Percentiles rank a stretch among this genome's conserved stretches.
These are phyloP conservation scores for Drosera spatulata DNA, from an alignment of 179 eudicot species.

Conservation along the genomic window DNA sequence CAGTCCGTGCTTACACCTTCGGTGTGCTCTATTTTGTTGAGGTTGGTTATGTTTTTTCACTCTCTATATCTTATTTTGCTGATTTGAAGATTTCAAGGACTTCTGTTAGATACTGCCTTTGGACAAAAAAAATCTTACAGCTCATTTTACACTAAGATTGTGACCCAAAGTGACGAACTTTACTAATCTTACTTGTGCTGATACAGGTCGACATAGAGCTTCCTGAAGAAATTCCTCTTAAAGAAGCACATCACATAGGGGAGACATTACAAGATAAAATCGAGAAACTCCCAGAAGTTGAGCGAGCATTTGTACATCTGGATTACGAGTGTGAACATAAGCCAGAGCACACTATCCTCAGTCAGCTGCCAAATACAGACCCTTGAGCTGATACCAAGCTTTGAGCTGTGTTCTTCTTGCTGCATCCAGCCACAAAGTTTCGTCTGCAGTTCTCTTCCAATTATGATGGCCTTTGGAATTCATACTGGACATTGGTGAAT, in stretches of 20 bases:
- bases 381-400: slow-evolving; percentile 23
- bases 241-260: slow-evolving; percentile 78
- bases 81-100: too few species aligned
- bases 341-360: slow-evolving; percentile 87
- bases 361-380: slow-evolving; percentile 64
- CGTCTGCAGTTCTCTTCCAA: too few species aligned
- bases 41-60: slow-evolving; percentile 20
- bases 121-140: too few species aligned
- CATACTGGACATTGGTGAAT: too few species aligned
- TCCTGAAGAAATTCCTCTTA: slow-evolving; percentile 73
- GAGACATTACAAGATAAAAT: slow-evolving; percentile 73
- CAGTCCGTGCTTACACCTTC: slow-evolving; percentile 92
- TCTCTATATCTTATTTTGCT: background rate
- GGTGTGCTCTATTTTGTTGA: slow-evolving; percentile 92
- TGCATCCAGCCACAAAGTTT: too few species aligned
- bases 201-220: slow-evolving; percentile 88
- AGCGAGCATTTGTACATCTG: slow-evolving; percentile 93
- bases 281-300: slow-evolving; percentile 83
- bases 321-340: slow-evolving; percentile 91
- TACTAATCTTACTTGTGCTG: background rate
- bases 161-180: too few species aligned
- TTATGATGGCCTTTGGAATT: too few species aligned
- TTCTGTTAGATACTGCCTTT: too few species aligned
- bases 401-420: too few species aligned
- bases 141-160: too few species aligned